Percentiles rank a stretch among this genome's conserved stretches.
These are phyloP conservation scores for Boletus patriciae DNA, from an alignment of 768 basidiomycete species.

Conservation along the genomic window DNA sequence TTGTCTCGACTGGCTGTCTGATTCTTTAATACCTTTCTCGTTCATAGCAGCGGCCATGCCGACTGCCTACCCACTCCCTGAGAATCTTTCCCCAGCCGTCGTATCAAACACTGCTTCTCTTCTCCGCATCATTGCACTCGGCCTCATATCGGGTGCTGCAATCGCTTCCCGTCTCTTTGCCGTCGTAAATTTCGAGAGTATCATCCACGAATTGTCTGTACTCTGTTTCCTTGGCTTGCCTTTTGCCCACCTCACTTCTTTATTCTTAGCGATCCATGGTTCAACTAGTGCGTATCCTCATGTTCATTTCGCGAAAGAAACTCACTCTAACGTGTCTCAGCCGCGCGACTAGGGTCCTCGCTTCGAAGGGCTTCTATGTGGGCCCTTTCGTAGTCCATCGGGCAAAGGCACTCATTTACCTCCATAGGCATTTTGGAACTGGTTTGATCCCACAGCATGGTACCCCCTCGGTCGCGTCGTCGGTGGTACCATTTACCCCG, in stretches of 20 bases:
- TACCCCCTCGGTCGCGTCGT: constrained; percentile 98
- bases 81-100: constrained; percentile 65
- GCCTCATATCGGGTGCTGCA: constrained; percentile 90
- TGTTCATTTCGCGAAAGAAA: background rate
- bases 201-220: constrained; percentile 98
- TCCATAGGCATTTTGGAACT: constrained; percentile 97
- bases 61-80: constrained; percentile 72
- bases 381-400: constrained; percentile 29
- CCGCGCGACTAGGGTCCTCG: constrained; percentile 89
- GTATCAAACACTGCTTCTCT: constrained; percentile 88
- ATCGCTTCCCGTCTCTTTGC: constrained; percentile 96
- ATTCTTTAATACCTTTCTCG: background rate
- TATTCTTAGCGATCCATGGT: constrained; percentile 86
- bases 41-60: constrained; percentile 54
- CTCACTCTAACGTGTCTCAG: constrained; percentile 39
- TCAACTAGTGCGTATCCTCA: constrained; percentile 81
- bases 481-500: constrained; percentile 97
- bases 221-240: background rate
- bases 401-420: constrained; percentile 5
- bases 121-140: constrained; percentile 85
- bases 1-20: background rate
- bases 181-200: constrained; percentile 97
- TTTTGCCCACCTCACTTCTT: background rate
- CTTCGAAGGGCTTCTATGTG: constrained; percentile 94
- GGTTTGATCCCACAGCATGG: constrained; percentile 99